These are phyloP conservation scores for Austroboletus festivus DNA, from an alignment of 768 basidiomycete genomes.

Conservation along the genomic window DNA sequence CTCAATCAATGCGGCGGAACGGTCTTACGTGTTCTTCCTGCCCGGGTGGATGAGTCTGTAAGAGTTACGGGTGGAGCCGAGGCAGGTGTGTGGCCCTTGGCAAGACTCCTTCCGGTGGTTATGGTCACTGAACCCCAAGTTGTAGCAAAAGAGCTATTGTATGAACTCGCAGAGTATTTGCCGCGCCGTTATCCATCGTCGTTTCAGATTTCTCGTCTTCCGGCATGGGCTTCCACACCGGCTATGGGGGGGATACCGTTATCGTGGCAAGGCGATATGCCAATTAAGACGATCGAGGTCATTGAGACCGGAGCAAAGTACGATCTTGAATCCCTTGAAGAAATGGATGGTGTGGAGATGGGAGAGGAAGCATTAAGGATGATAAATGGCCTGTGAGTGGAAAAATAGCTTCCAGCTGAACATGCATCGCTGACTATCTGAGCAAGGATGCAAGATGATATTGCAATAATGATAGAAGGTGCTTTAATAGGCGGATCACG, in stretches of 20 bases:
- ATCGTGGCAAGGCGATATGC: conserved; percentile 42
- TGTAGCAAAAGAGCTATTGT: conserved; percentile 61
- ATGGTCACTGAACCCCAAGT: not conserved
- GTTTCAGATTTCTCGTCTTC: conserved; percentile 50
- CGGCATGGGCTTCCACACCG: conserved; percentile 9
- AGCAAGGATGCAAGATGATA: conserved; percentile 52
- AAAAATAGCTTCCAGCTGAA: too few relatives aligned
- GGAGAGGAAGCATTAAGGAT: conserved; percentile 61
- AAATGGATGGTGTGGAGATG: conserved; percentile 24
- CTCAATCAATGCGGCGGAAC: conserved; percentile 48
- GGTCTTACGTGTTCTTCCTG: conserved; percentile 47
- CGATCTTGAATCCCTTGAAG: conserved; percentile 42
- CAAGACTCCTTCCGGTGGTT: not conserved
- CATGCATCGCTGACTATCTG: not conserved
- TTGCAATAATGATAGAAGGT: conserved; percentile 65
- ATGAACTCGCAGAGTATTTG: conserved; percentile 69
- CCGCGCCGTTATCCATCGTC: conserved; percentile 60
- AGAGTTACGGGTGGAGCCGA: conserved; percentile 30
- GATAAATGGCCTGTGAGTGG: conserved; percentile 57
- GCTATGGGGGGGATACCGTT: conserved; percentile 25
- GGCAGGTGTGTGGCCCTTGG: conserved; percentile 24
- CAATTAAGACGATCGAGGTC: conserved; percentile 54
- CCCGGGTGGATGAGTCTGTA: conserved; percentile 41
- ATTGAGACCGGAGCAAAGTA: conserved; percentile 49
- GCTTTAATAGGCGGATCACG: not conserved